Evolutionary conservation across 2,329 filamentous ascomycete genomes (phyloP), one percentile per base, ranked within the genome.

Genomic region (Phyllosticta capitalensis): DNA sequence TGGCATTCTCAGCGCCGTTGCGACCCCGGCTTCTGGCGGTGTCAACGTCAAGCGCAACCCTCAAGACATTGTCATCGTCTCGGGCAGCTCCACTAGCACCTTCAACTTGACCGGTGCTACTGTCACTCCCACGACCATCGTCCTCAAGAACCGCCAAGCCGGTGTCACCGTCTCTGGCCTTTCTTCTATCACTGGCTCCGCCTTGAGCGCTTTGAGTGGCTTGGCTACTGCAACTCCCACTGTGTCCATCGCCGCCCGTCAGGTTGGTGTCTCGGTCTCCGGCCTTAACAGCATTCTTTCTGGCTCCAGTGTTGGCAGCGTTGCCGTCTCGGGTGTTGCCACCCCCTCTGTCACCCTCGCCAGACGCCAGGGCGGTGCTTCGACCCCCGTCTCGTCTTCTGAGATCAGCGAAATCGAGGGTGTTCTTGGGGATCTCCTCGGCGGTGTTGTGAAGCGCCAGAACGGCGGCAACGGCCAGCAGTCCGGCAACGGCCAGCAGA

Each of bases 381-480:
- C 38, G 6, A 45, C 38, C 7, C 38, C 38, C 7, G 14, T 45
- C 38, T 45, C 38, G 4, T 45, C 38, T 6, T 45, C 38, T 12
- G 38, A n/a, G 12, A 45, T 45, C 38, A 45, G 38, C 38, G 14
- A 12, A 3, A n/a, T 45, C 5, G 52, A 19, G 7, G 48, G 55
- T n/a, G 49, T 21, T 21, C 48, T 51, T 12, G 55, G 55, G 22
- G 55, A 33, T 9, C 45, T 56, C 5, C 45, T 51, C 1, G 49
- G 55, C 6, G 28, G 28, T n/a, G 28, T 58, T 49, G 56, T 48
- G 50, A 49, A 54, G n/a, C 56, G 56, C 21, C 28, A 38, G 30
- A 38, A 38, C 30, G 30, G 38, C 45, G 19, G 14, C 1, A 48
- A 20, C 7, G 48, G 56, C 9, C 28, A 19, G 21, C 24, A 24